Evolutionary conservation across 2,329 filamentous ascomycete species (phyloP).

Genomic region (Claviceps citrina): DNA sequence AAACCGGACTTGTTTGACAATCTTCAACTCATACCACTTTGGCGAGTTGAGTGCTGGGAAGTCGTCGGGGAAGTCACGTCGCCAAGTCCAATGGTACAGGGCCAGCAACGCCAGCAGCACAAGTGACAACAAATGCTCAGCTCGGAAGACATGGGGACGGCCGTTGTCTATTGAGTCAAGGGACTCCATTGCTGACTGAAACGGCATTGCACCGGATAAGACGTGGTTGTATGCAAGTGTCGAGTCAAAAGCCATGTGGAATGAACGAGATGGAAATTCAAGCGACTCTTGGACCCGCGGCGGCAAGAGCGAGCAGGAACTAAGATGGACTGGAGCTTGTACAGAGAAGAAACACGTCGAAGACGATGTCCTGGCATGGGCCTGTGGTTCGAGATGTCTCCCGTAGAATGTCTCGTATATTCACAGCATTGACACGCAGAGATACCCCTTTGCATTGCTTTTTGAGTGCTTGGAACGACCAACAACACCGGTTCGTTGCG

Average conservation of each 20-base stretch:
- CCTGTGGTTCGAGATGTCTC: too few relatives aligned
- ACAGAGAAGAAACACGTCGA: too few relatives aligned
- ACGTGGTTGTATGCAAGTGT: background rate
- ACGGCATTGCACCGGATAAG: background rate
- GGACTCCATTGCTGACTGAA: background rate
- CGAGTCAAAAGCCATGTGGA: background rate
- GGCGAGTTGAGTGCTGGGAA: slow-evolving; percentile 4
- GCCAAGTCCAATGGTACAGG: background rate
- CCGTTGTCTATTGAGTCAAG: background rate
- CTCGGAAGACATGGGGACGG: background rate
- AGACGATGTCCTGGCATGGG: too few relatives aligned
- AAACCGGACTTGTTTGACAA: slow-evolving; percentile 5
- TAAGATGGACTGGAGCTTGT: too few relatives aligned
- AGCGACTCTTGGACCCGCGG: too few relatives aligned
- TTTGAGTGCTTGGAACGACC: background rate
- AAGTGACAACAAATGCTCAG: slow-evolving; percentile 25
- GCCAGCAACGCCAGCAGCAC: slow-evolving; percentile 36
- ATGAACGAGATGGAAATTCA: too few relatives aligned
- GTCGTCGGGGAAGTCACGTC: background rate
- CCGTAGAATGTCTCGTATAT: too few relatives aligned
- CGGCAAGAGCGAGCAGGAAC: too few relatives aligned
- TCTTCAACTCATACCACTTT: slow-evolving; percentile 6
- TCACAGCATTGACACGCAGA: background rate
- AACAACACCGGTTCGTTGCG: background rate
- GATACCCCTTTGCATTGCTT: background rate